These are phyloP conservation scores for Penicillium canariense DNA, from an alignment of 495 filamentous ascomycete species.

Conservation along the genomic window DNA sequence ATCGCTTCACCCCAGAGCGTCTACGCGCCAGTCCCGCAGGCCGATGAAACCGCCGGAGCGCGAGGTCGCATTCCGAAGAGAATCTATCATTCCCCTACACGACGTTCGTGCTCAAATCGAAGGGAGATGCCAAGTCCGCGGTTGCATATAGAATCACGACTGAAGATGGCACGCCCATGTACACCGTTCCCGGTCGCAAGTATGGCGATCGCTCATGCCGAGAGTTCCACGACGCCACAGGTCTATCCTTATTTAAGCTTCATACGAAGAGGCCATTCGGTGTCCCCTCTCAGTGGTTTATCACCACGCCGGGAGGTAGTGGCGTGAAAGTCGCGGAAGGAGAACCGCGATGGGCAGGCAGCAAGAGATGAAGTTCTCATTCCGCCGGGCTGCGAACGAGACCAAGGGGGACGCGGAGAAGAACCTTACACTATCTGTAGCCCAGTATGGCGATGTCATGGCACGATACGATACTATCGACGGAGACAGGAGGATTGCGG, in stretches of 20 bases:
- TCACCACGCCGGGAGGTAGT: conserved; percentile 26
- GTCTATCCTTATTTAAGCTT: conserved; percentile 29
- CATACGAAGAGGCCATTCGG: conserved; percentile 12
- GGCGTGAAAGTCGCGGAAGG: conserved; percentile 15
- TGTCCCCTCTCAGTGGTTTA: conserved; percentile 16
- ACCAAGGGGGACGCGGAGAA: conserved; percentile 20
- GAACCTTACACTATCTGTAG: conserved; percentile 20
- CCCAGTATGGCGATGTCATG: conserved; percentile 18
- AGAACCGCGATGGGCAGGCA: conserved; percentile 11
- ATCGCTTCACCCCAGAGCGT: conserved; percentile 5
- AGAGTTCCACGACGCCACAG: conserved; percentile 28
- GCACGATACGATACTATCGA: conserved; percentile 26
- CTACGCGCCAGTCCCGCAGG: conserved; percentile 11
- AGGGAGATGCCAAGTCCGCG: conserved; percentile 17
- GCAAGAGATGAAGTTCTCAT: conserved; percentile 21
- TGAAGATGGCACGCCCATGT: conserved; percentile 18
- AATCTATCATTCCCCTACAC: conserved; percentile 23
- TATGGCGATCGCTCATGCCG: conserved; percentile 25
- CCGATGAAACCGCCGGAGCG: conserved; percentile 22
- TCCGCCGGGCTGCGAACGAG: conserved; percentile 21
- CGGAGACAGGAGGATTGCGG: conserved; percentile 26
- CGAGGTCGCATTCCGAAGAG: conserved; percentile 25
- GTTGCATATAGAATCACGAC: conserved; percentile 25
- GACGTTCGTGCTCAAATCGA: conserved; percentile 20
- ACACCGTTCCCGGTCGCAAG: conserved; percentile 24